A percentile compares a stretch with the other conserved stretches of the same genome.
phyloP scores from a whole-genome alignment of 139 green algal species.

The Picochlorum sp. region DNA sequence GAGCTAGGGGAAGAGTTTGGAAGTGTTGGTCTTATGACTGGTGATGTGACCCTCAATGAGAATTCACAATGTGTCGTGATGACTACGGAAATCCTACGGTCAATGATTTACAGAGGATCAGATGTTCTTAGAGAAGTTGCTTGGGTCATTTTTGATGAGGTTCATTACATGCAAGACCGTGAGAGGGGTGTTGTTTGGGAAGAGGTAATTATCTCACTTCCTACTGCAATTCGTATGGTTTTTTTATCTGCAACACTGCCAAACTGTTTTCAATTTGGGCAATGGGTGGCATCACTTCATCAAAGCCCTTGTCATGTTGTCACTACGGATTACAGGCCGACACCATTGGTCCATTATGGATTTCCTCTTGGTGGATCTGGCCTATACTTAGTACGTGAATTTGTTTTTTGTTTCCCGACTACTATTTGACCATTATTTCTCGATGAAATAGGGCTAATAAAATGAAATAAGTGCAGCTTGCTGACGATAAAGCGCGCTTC shows the following conservation, averaged over 20 bases:
- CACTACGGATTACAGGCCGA: conserved; percentile 86
- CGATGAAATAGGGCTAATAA: too few species aligned
- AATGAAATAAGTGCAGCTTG: too few species aligned
- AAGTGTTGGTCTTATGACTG: conserved; percentile 74
- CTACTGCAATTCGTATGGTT: conserved; percentile 39
- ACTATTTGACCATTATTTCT: too few species aligned
- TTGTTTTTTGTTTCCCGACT: too few species aligned
- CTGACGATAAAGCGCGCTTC: conserved; percentile 60
- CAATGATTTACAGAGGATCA: conserved; percentile 76
- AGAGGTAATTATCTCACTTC: conserved; percentile 95
- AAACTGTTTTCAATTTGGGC: conserved; percentile 89
- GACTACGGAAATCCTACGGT: conserved; percentile 97
- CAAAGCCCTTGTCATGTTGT: conserved; percentile 86
- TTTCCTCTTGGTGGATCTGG: conserved; percentile 64
- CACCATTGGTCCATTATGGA: conserved; percentile 88
- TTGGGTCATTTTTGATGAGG: conserved; percentile 97
- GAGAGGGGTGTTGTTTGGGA: conserved; percentile 99
- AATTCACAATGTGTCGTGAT: conserved; percentile 91
- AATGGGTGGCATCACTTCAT: conserved; percentile 82
- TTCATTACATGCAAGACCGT: conserved; percentile 83
- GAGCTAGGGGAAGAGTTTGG: conserved; percentile 78
- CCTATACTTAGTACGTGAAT: conserved; percentile 64
- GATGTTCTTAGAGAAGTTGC: conserved; percentile 82
- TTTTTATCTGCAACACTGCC: conserved; percentile 88
- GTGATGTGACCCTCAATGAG: conserved; percentile 82